These are phyloP conservation scores for Chytriomyces sp. DNA, from an alignment of 192 early-diverging fungal species.

Conservation along the genomic window DNA sequence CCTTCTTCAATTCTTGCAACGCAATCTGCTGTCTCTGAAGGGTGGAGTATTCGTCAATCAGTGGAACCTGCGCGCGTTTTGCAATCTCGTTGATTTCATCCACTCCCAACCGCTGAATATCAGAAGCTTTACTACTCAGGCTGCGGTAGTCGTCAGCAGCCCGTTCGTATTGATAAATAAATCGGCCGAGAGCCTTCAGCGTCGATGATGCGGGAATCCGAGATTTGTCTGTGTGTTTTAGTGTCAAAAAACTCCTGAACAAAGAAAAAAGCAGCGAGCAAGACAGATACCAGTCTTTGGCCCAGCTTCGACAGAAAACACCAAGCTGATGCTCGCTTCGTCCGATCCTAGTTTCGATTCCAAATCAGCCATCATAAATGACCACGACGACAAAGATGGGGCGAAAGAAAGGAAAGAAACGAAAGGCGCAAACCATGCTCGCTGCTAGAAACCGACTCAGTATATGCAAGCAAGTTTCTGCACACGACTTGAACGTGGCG, in stretches of 20 bases:
- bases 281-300: constrained; percentile 16
- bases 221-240: constrained; percentile 5
- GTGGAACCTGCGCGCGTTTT: constrained; percentile 18
- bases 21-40: constrained; percentile 57
- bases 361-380: too few species aligned
- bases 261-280: not conserved
- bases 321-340: not conserved
- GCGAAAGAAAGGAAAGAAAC: not conserved
- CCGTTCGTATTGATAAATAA: constrained; percentile 35
- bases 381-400: too few species aligned
- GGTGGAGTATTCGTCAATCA: constrained; percentile 49
- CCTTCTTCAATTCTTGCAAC: constrained; percentile 49
- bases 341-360: not conserved
- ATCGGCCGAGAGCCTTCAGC: constrained; percentile 46
- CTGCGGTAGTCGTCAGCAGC: constrained; percentile 37
- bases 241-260: not conserved
- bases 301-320: not conserved
- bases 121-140: constrained; percentile 41
- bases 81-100: constrained; percentile 60
- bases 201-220: constrained; percentile 18
- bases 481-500: constrained; percentile 54
- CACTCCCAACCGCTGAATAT: constrained; percentile 50
- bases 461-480: constrained; percentile 62
- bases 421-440: constrained; percentile 14
- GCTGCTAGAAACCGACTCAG: constrained; percentile 44